Conservation (phyloP, 1,139 yeast genomes). For the Yamadazyma aaseri region DNA sequence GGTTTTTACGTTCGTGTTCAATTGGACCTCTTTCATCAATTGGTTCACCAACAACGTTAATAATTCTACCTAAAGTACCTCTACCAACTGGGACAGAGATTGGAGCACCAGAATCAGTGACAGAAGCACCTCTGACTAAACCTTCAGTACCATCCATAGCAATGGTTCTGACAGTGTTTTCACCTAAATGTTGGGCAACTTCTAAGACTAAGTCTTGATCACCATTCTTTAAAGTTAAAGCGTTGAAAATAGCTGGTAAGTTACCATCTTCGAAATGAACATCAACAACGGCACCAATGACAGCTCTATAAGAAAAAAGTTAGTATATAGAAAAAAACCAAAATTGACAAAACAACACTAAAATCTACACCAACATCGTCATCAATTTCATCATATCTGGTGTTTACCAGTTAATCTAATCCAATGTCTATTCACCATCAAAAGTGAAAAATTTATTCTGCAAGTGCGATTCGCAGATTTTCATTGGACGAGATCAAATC, state of each 20-base stretch:
- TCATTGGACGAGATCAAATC: too few relatives aligned
- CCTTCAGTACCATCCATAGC: slow-evolving; percentile 99
- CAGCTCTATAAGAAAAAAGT: slow-evolving; percentile 59
- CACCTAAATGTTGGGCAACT: slow-evolving; percentile 99
- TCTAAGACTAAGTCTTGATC: slow-evolving; percentile 83
- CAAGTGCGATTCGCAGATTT: too few relatives aligned
- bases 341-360: too few relatives aligned
- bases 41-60: slow-evolving; percentile 99
- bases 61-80: slow-evolving; percentile 97
- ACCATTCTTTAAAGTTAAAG: slow-evolving; percentile 78
- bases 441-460: too few relatives aligned
- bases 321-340: too few relatives aligned
- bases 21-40: slow-evolving; percentile 99
- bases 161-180: slow-evolving; percentile 99
- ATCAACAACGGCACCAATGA: slow-evolving; percentile 99
- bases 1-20: slow-evolving; percentile 86
- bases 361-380: too few relatives aligned
- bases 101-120: slow-evolving; percentile 95
- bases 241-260: slow-evolving; percentile 96
- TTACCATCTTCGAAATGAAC: slow-evolving; percentile 97
- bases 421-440: too few relatives aligned
- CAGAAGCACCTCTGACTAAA: slow-evolving; percentile 95
- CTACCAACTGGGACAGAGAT: slow-evolving; percentile 99
- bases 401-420: too few relatives aligned
- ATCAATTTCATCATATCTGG: too few relatives aligned